phyloP scores from a whole-genome alignment of 148 eudicot genomes.

The Cornus florida region DNA sequence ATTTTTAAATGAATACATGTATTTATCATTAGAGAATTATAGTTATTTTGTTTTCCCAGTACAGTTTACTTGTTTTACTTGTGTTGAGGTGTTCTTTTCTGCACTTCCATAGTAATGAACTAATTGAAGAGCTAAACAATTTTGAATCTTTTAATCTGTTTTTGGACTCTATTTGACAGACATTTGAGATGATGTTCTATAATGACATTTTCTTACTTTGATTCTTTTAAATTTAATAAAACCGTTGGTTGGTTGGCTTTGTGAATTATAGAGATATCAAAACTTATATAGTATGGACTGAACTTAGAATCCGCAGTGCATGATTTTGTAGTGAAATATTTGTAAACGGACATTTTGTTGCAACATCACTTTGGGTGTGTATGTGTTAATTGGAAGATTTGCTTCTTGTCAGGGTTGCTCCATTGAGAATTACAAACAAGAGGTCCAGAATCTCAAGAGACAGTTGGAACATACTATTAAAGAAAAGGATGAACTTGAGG shows the following conservation, averaged over 20 bases:
- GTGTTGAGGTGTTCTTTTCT: background rate
- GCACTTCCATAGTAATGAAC: background rate
- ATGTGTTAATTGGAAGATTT: background rate
- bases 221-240: background rate
- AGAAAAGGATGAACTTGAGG: slow-evolving; percentile 76
- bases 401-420: slow-evolving; percentile 43
- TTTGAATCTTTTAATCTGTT: background rate
- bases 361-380: background rate
- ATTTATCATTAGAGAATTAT: background rate
- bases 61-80: background rate
- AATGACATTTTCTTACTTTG: background rate
- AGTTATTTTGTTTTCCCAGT: background rate
- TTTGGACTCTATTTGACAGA: background rate
- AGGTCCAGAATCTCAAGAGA: slow-evolving; percentile 58
- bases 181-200: background rate
- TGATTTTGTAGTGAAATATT: background rate
- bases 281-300: background rate
- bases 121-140: background rate
- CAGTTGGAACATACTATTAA: slow-evolving; percentile 54
- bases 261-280: background rate
- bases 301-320: background rate
- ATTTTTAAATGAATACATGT: background rate
- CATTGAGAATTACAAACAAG: slow-evolving; percentile 43
- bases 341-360: slow-evolving; percentile 3
- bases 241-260: background rate